Conservation (phyloP, 1,139 yeast species). For the Yamadazyma songkhlaensis region DNA sequence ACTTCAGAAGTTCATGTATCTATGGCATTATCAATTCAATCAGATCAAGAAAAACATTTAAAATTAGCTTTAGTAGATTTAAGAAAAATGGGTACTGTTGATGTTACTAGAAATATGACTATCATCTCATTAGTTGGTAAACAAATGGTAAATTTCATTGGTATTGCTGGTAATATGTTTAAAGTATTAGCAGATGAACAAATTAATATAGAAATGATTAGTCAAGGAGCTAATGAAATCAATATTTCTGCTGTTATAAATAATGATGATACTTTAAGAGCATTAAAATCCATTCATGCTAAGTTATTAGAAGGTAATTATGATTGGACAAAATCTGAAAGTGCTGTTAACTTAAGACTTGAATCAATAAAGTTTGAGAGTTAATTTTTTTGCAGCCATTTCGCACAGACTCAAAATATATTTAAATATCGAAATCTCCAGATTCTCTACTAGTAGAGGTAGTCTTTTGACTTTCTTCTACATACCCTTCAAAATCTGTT, state of each 20-base stretch:
- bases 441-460: slow-evolving; percentile 28
- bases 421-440: slow-evolving; percentile 45
- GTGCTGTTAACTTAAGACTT: slow-evolving; percentile 37
- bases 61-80: slow-evolving; percentile 75
- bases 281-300: slow-evolving; percentile 82
- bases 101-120: slow-evolving; percentile 82
- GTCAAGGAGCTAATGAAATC: slow-evolving; percentile 97
- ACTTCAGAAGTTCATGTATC: slow-evolving; percentile 98
- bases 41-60: slow-evolving; percentile 57
- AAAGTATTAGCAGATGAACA: slow-evolving; percentile 88
- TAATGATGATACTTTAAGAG: slow-evolving; percentile 77
- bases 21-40: slow-evolving; percentile 85
- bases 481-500: slow-evolving; percentile 61
- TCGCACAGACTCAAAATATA: too few relatives aligned
- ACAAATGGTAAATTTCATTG: slow-evolving; percentile 94
- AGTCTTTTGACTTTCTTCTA: slow-evolving; percentile 41
- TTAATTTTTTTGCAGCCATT: background rate
- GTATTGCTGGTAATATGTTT: slow-evolving; percentile 97
- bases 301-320: slow-evolving; percentile 56
- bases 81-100: slow-evolving; percentile 80
- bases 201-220: slow-evolving; percentile 94
- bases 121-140: slow-evolving; percentile 93
- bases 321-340: slow-evolving; percentile 23
- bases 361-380: slow-evolving; percentile 29
- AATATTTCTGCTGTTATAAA: slow-evolving; percentile 94